Conservation (phyloP, 106 monocot species). For the Alisma plantagoaquatica region DNA sequence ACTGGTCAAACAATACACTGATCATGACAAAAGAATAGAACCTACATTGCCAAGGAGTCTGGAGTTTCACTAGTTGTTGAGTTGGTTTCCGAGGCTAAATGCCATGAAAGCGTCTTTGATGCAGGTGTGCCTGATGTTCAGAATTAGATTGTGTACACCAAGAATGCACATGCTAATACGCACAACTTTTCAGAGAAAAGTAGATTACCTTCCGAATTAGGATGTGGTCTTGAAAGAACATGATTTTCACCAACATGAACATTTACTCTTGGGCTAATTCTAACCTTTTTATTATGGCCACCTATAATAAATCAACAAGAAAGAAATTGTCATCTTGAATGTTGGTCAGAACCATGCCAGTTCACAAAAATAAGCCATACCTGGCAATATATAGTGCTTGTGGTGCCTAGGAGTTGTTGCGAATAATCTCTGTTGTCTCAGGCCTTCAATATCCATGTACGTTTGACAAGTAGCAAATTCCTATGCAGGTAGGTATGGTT, state of each 20-base stretch:
- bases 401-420: slow-evolving; percentile 53
- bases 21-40: too few relatives aligned
- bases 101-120: slow-evolving; percentile 5
- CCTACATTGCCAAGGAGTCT: too few relatives aligned
- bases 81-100: neutral
- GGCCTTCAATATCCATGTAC: slow-evolving; percentile 63
- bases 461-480: slow-evolving; percentile 57
- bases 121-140: slow-evolving; percentile 4
- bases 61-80: neutral
- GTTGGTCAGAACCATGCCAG: neutral
- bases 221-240: slow-evolving; percentile 27
- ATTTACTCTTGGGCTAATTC: slow-evolving; percentile 11
- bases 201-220: slow-evolving; percentile 40
- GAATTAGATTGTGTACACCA: too few relatives aligned
- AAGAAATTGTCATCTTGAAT: neutral
- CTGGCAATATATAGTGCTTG: slow-evolving; percentile 89
- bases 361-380: slow-evolving; percentile 20
- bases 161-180: neutral
- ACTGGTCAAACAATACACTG: too few relatives aligned
- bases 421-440: slow-evolving; percentile 52
- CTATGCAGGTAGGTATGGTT: too few relatives aligned
- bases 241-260: slow-evolving; percentile 16
- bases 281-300: slow-evolving; percentile 21
- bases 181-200: neutral
- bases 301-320: slow-evolving; percentile 26